Base-by-base conservation (phyloP, 2,329 filamentous ascomycete genomes). In the Aspergillus amoenus region DNA sequence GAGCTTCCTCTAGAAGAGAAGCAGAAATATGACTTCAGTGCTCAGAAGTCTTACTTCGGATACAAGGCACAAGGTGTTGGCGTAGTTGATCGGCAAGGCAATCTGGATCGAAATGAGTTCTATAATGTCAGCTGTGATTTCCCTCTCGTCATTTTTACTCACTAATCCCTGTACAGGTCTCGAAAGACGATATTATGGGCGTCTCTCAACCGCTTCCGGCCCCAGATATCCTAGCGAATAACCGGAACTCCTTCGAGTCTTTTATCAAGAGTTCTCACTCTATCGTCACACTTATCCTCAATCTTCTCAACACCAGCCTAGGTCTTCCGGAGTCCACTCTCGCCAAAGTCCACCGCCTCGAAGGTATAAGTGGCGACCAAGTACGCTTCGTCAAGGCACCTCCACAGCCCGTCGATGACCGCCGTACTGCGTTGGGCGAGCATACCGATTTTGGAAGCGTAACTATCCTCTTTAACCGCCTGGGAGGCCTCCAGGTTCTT, bases 381-480 rank as follows among this genome's bases (percentile, higher is more conserved):
- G 76, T 84, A n/a, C 79, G 82, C 37, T 80, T 84, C 65, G 74
- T 82, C 30, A 78, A 76, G 63, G 76, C 78, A 1, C 79, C 80
- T 6, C 78, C 80, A 2, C 79, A 82, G 61, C 73, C 76, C 3
- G 56, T 63, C 4, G 70, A 76, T 34, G 75, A 79, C 62, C 68
- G 71, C 22, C 71, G 70, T 40, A 76, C 77, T 3, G 76, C 78
- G 2, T 64, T 82, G 21, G 79, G 79, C 21, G 80, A 81, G 55
- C 83, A 85, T 64, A 84, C 82, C 2, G 83, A 85, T 61, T 84
- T 84, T 60, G 82, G 82, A 45, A 79, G 74, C 51, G 73, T 85
- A 5, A 85, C 83, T 0, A 69, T 85, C 5, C 74, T 85, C 2
- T 83, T 84, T 68, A 85, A 84, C 68, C 75, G 80, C 0, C 67